Evolutionary conservation across 2,329 filamentous ascomycete species (phyloP).

Genomic region (Colletotrichum tropicale): DNA sequence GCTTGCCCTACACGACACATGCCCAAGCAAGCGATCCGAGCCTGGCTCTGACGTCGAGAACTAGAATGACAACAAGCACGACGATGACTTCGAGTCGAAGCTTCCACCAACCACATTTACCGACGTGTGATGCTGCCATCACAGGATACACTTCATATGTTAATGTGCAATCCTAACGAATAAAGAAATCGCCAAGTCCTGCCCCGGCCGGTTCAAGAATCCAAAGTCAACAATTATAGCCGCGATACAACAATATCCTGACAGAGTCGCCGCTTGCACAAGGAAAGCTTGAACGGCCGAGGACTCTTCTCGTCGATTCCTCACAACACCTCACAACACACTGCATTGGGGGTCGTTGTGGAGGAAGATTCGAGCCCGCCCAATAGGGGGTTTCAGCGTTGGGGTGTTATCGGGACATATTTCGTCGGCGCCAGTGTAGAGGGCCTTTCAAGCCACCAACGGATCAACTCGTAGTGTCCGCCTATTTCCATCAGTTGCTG

Average conservation of each 20-base stretch:
- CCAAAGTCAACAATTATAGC: background rate
- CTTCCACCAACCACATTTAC: background rate
- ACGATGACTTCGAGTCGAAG: rapidly evolving
- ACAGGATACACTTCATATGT: background rate
- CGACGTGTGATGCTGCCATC: background rate
- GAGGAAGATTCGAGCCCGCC: no score
- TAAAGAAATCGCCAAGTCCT: rapidly evolving
- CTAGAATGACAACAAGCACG: background rate
- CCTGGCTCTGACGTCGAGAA: background rate
- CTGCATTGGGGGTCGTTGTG: background rate
- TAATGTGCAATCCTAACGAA: background rate
- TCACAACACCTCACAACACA: background rate
- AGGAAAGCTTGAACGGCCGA: background rate
- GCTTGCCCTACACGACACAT: background rate
- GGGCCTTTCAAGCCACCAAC: rapidly evolving
- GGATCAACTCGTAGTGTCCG: background rate
- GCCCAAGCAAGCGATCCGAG: background rate
- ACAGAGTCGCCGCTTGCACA: background rate
- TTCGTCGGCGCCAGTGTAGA: rapidly evolving
- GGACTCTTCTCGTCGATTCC: background rate
- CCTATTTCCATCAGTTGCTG: rapidly evolving
- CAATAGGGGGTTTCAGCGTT: no score
- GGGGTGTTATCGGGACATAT: rapidly evolving
- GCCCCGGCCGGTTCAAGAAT: background rate
- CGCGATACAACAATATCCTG: background rate